phyloP scores from a whole-genome alignment of 2,329 filamentous ascomycete genomes.

The Chaetomiaceae sp. region DNA sequence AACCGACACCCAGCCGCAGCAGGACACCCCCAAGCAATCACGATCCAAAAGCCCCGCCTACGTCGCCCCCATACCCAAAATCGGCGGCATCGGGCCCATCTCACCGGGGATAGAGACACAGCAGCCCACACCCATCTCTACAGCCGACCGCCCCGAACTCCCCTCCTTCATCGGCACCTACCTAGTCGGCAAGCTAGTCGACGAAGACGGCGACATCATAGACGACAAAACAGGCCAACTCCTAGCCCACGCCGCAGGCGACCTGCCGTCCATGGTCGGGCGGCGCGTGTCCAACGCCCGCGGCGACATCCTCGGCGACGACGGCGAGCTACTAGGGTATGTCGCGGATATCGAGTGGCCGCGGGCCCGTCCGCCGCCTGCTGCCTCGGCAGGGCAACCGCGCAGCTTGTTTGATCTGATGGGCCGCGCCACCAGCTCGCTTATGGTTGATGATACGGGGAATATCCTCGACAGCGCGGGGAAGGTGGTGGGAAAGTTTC shows the following conservation, averaged over 20 bases:
- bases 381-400: slow-evolving; percentile 13
- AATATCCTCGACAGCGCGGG: slow-evolving; percentile 44
- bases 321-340: slow-evolving; percentile 41
- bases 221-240: slow-evolving; percentile 44
- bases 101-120: slow-evolving; percentile 30
- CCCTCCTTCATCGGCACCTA: slow-evolving; percentile 27
- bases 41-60: slow-evolving; percentile 32
- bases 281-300: slow-evolving; percentile 39
- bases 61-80: slow-evolving; percentile 38
- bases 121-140: no score
- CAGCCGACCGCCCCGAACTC: slow-evolving; percentile 28
- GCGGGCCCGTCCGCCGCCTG: slow-evolving; percentile 13
- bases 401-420: slow-evolving; percentile 33
- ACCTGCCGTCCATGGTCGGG: slow-evolving; percentile 52
- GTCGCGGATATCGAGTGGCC: slow-evolving; percentile 39
- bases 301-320: slow-evolving; percentile 44
- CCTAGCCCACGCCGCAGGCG: slow-evolving; percentile 48
- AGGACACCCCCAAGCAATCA: slow-evolving; percentile 11
- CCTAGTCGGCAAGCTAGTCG: slow-evolving; percentile 44
- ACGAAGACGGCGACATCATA: slow-evolving; percentile 52
- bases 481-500: slow-evolving; percentile 44
- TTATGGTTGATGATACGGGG: slow-evolving; percentile 40
- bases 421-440: slow-evolving; percentile 30
- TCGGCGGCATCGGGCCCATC: slow-evolving; percentile 32
- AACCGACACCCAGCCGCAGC: neutral